Percentiles rank a stretch among this genome's conserved stretches.
Conservation (phyloP, 1,284 basidiomycete genomes). For the Schizophyllum commune region DNA sequence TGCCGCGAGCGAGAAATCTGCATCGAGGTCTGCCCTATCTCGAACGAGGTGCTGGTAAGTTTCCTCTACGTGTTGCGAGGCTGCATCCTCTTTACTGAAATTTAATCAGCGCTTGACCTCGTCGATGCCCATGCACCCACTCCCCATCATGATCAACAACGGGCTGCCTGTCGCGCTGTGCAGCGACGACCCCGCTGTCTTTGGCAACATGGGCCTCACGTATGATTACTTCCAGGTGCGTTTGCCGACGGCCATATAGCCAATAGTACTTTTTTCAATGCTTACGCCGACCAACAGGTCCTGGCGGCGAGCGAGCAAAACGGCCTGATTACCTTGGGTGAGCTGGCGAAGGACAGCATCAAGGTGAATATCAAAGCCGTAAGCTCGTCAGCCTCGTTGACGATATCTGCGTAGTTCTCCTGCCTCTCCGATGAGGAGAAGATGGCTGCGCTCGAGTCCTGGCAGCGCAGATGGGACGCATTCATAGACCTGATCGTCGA, state of each 20-base stretch:
- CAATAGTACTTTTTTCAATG: neutral
- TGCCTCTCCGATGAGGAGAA: conserved; percentile 17
- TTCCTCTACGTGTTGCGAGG: neutral
- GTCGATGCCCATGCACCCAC: conserved; percentile 69
- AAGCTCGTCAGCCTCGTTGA: neutral
- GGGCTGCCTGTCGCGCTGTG: conserved; percentile 62
- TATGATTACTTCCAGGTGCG: conserved; percentile 65
- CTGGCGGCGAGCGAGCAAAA: conserved; percentile 59
- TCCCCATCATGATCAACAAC: conserved; percentile 59
- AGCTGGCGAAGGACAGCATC: conserved; percentile 58
- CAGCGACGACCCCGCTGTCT: conserved; percentile 71
- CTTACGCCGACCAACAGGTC: conserved; percentile 30
- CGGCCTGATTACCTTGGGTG: conserved; percentile 50
- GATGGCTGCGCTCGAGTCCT: conserved; percentile 43
- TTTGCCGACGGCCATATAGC: neutral
- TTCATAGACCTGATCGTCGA: conserved; percentile 5
- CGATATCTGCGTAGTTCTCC: conserved; percentile 3
- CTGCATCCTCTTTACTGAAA: neutral
- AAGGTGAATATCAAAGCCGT: conserved; percentile 29
- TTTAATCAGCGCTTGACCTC: conserved; percentile 50
- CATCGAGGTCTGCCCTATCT: conserved; percentile 51
- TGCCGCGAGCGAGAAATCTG: conserved; percentile 59
- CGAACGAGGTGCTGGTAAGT: conserved; percentile 58
- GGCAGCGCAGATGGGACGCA: conserved; percentile 33
- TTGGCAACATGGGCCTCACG: conserved; percentile 69